Percentiles rank a stretch among this genome's conserved stretches.
phyloP scores from a whole-genome alignment of 495 filamentous ascomycete species.

The Corynascus novoguineensis region DNA sequence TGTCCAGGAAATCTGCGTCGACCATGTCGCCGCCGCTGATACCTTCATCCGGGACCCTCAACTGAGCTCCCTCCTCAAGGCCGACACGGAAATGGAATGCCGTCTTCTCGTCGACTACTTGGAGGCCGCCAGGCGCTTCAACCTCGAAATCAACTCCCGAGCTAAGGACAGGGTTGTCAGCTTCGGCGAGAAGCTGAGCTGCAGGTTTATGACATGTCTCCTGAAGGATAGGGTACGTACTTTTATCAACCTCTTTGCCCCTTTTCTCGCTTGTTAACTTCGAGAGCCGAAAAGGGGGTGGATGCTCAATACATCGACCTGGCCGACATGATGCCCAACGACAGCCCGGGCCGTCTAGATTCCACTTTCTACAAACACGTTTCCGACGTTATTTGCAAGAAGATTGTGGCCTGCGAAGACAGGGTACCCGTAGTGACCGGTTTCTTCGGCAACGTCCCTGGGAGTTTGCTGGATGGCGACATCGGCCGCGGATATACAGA shows the following conservation, averaged over 20 bases:
- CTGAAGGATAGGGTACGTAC: slow-evolving; percentile 55
- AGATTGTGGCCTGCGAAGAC: slow-evolving; percentile 62
- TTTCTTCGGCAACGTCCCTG: slow-evolving; percentile 83
- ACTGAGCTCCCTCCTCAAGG: slow-evolving; percentile 51
- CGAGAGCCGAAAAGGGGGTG: slow-evolving; percentile 52
- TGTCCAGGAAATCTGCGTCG: slow-evolving; percentile 66
- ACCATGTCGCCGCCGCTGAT: slow-evolving; percentile 65
- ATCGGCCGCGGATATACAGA: slow-evolving; percentile 87
- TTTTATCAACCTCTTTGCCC: not conserved
- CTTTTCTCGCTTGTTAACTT: not conserved
- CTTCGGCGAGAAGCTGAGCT: slow-evolving; percentile 90
- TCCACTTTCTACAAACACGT: slow-evolving; percentile 76
- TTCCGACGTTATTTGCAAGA: slow-evolving; percentile 56
- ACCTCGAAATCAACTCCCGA: slow-evolving; percentile 67
- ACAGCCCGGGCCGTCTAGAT: slow-evolving; percentile 57
- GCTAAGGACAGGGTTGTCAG: slow-evolving; percentile 87
- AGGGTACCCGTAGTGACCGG: slow-evolving; percentile 74
- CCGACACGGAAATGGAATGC: slow-evolving; percentile 70
- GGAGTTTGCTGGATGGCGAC: slow-evolving; percentile 66
- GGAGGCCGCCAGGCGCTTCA: slow-evolving; percentile 50
- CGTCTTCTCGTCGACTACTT: slow-evolving; percentile 52
- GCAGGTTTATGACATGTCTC: slow-evolving; percentile 76
- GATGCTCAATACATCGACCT: slow-evolving; percentile 84
- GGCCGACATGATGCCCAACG: slow-evolving; percentile 63
- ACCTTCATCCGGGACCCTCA: slow-evolving; percentile 54